Evolutionary conservation across 2,329 filamentous ascomycete species (phyloP), one percentile per base, ranked within the genome.

Genomic region (Emericellopsis atlantica): DNA sequence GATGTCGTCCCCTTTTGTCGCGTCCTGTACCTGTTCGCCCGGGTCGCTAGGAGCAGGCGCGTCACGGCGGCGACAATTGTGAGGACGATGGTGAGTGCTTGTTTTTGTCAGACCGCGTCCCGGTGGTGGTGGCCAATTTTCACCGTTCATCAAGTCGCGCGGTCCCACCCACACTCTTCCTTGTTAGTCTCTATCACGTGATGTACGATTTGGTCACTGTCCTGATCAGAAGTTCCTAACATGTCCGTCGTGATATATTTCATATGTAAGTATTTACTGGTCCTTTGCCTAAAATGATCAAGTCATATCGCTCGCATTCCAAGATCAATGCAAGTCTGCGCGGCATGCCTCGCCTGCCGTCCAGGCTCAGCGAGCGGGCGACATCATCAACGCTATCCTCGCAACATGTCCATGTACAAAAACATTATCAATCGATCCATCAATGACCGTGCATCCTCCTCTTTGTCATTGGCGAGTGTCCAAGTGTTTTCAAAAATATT

Each of bases 31-130:
- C 36, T 29, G 18, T 5, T 21, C 18, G 15, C 42, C 43, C 41
- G 43, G 43, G n/a, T 22, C 14, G 31, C 24, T 39, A 12, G 22
- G 10, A 26, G 33, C 33, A 21, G 33, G n/a, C 31, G 5, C 14
- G 11, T 16, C 22, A 4, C 22, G 9, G 14, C 24, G 36, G 16
- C 32, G 24, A 32, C 40, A 35, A 36, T 44, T 38, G 36, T 38
- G 36, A 14, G 15, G 39, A 40, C 39, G 39, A 24, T 39, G 29
- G 43, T 45, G 43, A 42, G 43, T 35, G 37, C 16, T 45, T 43
- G 43, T 45, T 45, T 45, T 45, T 45, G 43, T 45, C 43, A 42
- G 18, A 22, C 24, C 40, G 29, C 29, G 15, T 38, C 21, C 21
- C 8, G 29, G 1, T 21, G 15, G 40, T 32, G 34, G 40, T 22